Conservation (phyloP, 495 filamentous ascomycete genomes). For the Penicillium roqueforti region DNA sequence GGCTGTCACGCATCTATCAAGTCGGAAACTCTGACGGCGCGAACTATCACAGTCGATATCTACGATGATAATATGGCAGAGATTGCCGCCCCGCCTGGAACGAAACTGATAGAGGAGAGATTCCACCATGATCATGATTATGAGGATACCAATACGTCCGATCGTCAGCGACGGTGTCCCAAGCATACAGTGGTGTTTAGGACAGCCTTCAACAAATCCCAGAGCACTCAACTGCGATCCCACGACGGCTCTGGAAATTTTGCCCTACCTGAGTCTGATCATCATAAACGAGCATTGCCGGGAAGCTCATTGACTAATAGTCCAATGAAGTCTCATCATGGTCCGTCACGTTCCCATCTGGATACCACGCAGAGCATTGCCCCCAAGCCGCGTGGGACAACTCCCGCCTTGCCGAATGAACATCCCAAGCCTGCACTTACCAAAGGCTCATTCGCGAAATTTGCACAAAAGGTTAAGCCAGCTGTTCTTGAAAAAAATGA, state of each 20-base stretch:
- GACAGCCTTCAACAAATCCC: constrained; percentile 42
- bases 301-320: not conserved
- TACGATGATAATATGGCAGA: constrained; percentile 55
- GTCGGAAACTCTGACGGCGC: constrained; percentile 59
- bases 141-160: constrained; percentile 13
- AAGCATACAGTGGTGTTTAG: constrained; percentile 45
- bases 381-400: not conserved
- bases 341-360: constrained; percentile 1
- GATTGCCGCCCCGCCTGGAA: constrained; percentile 59
- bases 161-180: constrained; percentile 20
- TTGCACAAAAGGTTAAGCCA: constrained; percentile 37
- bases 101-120: constrained; percentile 60
- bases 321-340: not conserved
- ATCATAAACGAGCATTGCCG: not conserved
- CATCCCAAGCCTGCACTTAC: constrained; percentile 18
- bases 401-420: constrained; percentile 4
- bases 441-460: constrained; percentile 32
- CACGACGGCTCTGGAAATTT: constrained; percentile 4
- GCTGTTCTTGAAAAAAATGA: constrained; percentile 25
- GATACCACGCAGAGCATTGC: not conserved
- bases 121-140: constrained; percentile 39
- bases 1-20: constrained; percentile 57
- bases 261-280: constrained; percentile 2
- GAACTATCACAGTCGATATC: constrained; percentile 70
- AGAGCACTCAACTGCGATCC: constrained; percentile 37